Evolutionary conservation across 116 monocot genomes (phyloP).

Genomic region (Iris pallida): DNA sequence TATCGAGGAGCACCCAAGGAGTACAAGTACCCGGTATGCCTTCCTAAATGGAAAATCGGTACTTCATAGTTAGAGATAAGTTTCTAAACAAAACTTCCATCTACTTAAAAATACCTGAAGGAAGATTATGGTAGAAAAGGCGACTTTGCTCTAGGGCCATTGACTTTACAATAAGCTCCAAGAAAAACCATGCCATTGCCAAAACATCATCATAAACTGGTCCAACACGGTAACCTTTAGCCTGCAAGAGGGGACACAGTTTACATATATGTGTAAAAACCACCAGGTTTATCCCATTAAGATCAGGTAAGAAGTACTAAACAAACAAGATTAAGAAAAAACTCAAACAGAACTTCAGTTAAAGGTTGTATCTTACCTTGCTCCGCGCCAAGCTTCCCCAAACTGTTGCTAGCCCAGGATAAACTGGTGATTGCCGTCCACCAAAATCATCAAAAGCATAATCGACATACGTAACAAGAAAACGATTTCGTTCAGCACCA

Average conservation of each 20-base stretch:
- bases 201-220: conserved; percentile 99
- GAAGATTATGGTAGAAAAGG: conserved; percentile 73
- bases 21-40: too few relatives aligned
- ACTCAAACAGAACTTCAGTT: background rate
- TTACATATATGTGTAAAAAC: too few relatives aligned
- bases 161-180: conserved; percentile 98
- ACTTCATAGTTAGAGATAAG: too few relatives aligned
- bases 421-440: conserved; percentile 86
- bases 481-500: conserved; percentile 89
- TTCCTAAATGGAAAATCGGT: too few relatives aligned
- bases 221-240: conserved; percentile 97
- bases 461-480: conserved; percentile 96
- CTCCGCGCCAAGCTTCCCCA: conserved; percentile 99
- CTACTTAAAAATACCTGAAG: conserved; percentile 48
- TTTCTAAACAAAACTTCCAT: background rate
- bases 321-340: background rate
- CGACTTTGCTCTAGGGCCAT: conserved; percentile 94
- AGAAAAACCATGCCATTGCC: conserved; percentile 99
- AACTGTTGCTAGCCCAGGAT: conserved; percentile 95
- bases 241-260: conserved; percentile 36
- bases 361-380: conserved; percentile 51
- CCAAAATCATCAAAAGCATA: conserved; percentile 98
- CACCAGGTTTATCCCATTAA: too few relatives aligned
- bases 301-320: too few relatives aligned
- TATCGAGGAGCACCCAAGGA: too few relatives aligned